A percentile compares a stretch with the other conserved stretches of the same genome.
These are phyloP conservation scores for Colletotrichum filicis DNA, from an alignment of 2,329 filamentous ascomycete species.

Conservation along the genomic window DNA sequence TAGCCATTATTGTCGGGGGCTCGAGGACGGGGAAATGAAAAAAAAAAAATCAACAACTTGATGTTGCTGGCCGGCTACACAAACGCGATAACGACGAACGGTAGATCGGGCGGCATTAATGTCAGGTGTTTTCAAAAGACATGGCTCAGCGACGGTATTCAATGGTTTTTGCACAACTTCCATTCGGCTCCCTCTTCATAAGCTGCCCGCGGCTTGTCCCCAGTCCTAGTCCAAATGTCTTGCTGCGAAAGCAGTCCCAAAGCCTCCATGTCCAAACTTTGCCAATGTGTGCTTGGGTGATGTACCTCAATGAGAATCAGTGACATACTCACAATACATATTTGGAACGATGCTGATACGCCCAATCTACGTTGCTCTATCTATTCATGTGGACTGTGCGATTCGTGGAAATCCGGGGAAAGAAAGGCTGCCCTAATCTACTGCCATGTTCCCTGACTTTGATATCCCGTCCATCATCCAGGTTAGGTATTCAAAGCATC, in stretches of 20 bases:
- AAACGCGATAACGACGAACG: constrained; percentile 34
- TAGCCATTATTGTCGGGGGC: constrained; percentile 29
- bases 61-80: constrained; percentile 36
- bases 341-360: background rate
- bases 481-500: too few relatives aligned
- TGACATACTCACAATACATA: background rate
- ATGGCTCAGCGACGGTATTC: constrained; percentile 36
- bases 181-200: background rate
- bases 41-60: constrained; percentile 35
- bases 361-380: background rate
- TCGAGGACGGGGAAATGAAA: constrained; percentile 34
- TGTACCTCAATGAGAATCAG: background rate
- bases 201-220: background rate
- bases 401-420: constrained; percentile 16
- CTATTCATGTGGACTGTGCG: background rate
- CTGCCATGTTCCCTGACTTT: background rate
- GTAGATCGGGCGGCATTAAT: constrained; percentile 36
- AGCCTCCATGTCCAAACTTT: background rate
- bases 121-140: constrained; percentile 35
- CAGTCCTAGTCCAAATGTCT: background rate
- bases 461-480: background rate
- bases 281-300: background rate
- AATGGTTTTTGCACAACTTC: constrained; percentile 31
- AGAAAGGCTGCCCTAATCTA: constrained; percentile 10
- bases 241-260: background rate